Percentiles rank a stretch among this genome's conserved stretches.
These are phyloP conservation scores for Aspergillus udagawae DNA, from an alignment of 2,329 filamentous ascomycete species.

Conservation along the genomic window DNA sequence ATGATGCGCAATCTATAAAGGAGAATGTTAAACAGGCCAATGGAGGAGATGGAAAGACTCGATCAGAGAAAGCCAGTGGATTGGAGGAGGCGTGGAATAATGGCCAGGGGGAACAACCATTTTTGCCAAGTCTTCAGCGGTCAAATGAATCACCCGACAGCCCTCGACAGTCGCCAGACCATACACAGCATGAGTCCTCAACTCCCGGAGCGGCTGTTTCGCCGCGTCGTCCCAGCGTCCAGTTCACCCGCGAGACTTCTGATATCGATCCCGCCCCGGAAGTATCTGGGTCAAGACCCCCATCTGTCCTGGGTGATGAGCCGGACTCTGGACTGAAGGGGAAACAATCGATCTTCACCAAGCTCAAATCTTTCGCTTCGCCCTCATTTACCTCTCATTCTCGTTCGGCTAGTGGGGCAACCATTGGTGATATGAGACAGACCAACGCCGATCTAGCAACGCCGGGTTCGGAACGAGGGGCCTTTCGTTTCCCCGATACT, in stretches of 20 bases:
- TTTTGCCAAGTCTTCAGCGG: slow-evolving; percentile 20
- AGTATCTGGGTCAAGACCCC: slow-evolving; percentile 54
- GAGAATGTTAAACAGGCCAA: slow-evolving; percentile 5
- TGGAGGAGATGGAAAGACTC: slow-evolving; percentile 7
- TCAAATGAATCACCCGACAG: slow-evolving; percentile 24
- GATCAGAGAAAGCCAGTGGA: slow-evolving; percentile 4
- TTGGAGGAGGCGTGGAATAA: slow-evolving; percentile 14
- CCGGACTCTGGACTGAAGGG: slow-evolving; percentile 58
- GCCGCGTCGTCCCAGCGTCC: slow-evolving; percentile 62
- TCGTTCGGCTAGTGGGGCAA: slow-evolving; percentile 47
- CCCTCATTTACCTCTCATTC: slow-evolving; percentile 48
- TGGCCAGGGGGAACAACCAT: slow-evolving; percentile 15
- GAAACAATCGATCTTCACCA: slow-evolving; percentile 68
- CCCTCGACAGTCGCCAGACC: slow-evolving; percentile 16
- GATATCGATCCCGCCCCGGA: slow-evolving; percentile 49
- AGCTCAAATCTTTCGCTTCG: slow-evolving; percentile 66
- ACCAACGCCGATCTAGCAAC: slow-evolving; percentile 38
- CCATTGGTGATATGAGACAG: slow-evolving; percentile 39
- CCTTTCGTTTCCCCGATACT: slow-evolving; percentile 51
- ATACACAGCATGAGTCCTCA: slow-evolving; percentile 21
- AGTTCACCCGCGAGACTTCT: slow-evolving; percentile 62
- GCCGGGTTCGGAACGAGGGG: slow-evolving; percentile 47
- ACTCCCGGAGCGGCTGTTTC: slow-evolving; percentile 33
- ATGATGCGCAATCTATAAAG: slow-evolving; percentile 1
- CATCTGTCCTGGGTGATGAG: slow-evolving; percentile 61